These are phyloP conservation scores for Coccomyxa sp. DNA, from an alignment of 139 green algal genomes.

Conservation along the genomic window DNA sequence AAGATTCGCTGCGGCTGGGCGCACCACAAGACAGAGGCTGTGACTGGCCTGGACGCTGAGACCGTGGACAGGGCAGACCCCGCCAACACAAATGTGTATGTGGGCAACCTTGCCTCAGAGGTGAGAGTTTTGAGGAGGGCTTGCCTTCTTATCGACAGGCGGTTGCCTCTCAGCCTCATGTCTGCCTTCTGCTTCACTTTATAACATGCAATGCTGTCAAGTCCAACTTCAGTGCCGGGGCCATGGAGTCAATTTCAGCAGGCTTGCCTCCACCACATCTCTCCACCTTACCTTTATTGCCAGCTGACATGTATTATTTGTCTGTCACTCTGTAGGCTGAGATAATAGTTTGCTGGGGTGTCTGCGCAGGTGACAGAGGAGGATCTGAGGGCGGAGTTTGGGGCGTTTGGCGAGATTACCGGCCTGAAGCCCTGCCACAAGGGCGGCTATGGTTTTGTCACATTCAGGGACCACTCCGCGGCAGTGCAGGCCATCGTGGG, in stretches of 20 bases:
- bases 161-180: too few species aligned
- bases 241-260: too few species aligned
- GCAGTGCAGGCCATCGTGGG: slow-evolving; percentile 59
- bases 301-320: too few species aligned
- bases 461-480: slow-evolving; percentile 40
- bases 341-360: too few species aligned
- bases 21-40: slow-evolving; percentile 55
- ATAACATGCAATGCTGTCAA: too few species aligned
- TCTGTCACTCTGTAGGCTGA: too few species aligned
- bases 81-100: slow-evolving; percentile 74
- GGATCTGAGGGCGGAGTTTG: slow-evolving; percentile 38
- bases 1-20: slow-evolving; percentile 66
- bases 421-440: slow-evolving; percentile 68
- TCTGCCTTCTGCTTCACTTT: too few species aligned
- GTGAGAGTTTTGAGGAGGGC: background rate
- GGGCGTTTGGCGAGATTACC: slow-evolving; percentile 41
- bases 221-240: too few species aligned
- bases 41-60: background rate
- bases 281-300: too few species aligned
- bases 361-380: slow-evolving; percentile 29
- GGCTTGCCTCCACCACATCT: too few species aligned
- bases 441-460: slow-evolving; percentile 67
- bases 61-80: slow-evolving; percentile 35
- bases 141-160: too few species aligned
- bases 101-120: slow-evolving; percentile 58